Base-by-base conservation (phyloP, 2,329 filamentous ascomycete genomes). In the Aspergillus tanneri region DNA sequence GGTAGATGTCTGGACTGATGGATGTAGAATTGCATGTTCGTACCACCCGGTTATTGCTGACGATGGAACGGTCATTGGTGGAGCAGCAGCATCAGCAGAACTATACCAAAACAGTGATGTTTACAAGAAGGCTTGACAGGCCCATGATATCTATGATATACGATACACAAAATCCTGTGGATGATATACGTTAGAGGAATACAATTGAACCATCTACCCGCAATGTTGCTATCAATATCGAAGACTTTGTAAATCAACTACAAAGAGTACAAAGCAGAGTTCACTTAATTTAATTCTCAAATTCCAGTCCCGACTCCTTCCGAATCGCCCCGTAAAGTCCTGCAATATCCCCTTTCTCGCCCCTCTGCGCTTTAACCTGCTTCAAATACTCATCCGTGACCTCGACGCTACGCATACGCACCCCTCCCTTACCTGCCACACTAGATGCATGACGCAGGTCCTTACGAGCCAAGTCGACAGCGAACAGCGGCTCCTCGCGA, bases 311-410 rank as follows among this genome's bases (percentile, higher is more conserved):
- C 22, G 80, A 81, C 64, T 90, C 85, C 71, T 85, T 75, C 60
- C 90, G 81, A 46, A 87, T 84, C 2, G 85, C 86, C 0, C 90
- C 90, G 71, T 95, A 95, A 28, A 96, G 86, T 9, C 81, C 85
- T 2, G 88, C 85, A 65, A 95, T 82, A 69, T 96, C 91, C 0
- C 89, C 90, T 56, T 77, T 82, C 36, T 79, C 77, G 0, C 88
- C 89, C 39, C 76, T 73, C 52, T 90, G 77, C 49, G 85, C 81
- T 67, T 88, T 85, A 2, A 95, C 84, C 47, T 75, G 72, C 46
- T 77, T 77, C 59, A 96, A 69, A 66, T 93, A 86, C 22, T 71
- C 75, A 68, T 91, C 85, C 1, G 78, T 85, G 3, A 85, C 76
- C 67, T 87, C 83, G 1, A 87, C 72, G 54, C 82, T 84, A 50